A percentile compares a stretch with the other conserved stretches of the same genome.
phyloP scores from a whole-genome alignment of 768 basidiomycete genomes.

The Collybiopsis confluens region DNA sequence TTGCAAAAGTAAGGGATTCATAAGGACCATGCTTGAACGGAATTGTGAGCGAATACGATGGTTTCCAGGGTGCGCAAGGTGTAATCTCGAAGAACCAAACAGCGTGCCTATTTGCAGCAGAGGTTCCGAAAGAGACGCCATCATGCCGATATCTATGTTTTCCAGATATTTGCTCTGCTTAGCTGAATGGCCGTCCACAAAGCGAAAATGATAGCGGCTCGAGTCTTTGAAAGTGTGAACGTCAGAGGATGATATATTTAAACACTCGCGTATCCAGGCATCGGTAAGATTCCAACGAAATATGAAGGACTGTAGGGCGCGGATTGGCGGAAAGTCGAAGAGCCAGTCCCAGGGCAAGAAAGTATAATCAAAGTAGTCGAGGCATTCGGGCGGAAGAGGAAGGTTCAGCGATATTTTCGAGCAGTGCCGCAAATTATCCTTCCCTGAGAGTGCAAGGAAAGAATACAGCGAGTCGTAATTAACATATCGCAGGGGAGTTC shows the following conservation, averaged over 20 bases:
- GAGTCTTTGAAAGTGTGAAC: conserved; percentile 48
- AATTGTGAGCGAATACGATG: conserved; percentile 39
- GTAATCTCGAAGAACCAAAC: conserved; percentile 71
- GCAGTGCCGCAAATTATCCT: conserved; percentile 52
- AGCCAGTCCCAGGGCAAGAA: conserved; percentile 69
- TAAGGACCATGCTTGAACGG: conserved; percentile 54
- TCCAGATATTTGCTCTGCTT: conserved; percentile 35
- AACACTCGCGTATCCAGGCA: conserved; percentile 39
- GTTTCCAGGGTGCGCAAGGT: conserved; percentile 38
- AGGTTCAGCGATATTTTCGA: conserved; percentile 28
- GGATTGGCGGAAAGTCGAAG: conserved; percentile 45
- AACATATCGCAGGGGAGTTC: conserved; percentile 59
- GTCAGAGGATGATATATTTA: conserved; percentile 36
- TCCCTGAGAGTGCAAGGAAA: conserved; percentile 44
- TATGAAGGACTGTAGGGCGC: conserved; percentile 35
- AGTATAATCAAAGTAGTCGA: conserved; percentile 57
- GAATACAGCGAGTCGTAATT: conserved; percentile 45
- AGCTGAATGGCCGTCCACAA: conserved; percentile 39
- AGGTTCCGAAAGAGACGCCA: conserved; percentile 37
- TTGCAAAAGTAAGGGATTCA: conserved; percentile 40
- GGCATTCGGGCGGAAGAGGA: conserved; percentile 50
- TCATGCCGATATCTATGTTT: conserved; percentile 37
- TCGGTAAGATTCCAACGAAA: conserved; percentile 48
- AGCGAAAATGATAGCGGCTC: conserved; percentile 59
- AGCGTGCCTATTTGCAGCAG: conserved; percentile 71